Base-by-base conservation (phyloP, 768 basidiomycete species). In the Chalciporus sphaerocephalus region DNA sequence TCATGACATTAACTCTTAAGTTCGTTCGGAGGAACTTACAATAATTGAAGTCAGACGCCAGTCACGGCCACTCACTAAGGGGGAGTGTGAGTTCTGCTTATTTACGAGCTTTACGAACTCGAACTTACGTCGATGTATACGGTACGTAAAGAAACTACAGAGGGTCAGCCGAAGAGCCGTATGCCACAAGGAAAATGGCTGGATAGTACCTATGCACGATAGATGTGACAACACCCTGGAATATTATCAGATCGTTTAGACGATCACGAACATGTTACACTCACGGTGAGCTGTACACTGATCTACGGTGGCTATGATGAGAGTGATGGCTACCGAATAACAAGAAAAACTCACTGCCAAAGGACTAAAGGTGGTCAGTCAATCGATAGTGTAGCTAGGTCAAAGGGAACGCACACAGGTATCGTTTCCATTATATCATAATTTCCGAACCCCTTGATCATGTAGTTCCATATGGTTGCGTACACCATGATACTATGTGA, bases 141-240 rank as follows among this genome's bases (percentile, higher is more conserved):
- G 66, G 46, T 70, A 64, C 2, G 68, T 61, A 40, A 72, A 69
- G 52, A 71, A 70, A 37, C 68, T 68, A 36, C 4, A 16, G 13
- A 21, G 34, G 5, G 22, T 47, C 16, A 52, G 42, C n/a, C 20
- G 28, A 22, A 25, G 2, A 36, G n/a, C n/a, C n/a, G n/a, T n/a
- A n/a, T n/a, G n/a, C n/a, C n/a, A 23, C 20, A 4, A 13, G 4
- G 24, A 18, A 1, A 1, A 11, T 17, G 6, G 23, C 1, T 18
- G 6, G 18, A 30, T 40, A 67, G 25, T 47, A 77, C 75, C 76
- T 73, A 47, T 79, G 76, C 4, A 79, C 76, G 18, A 76, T 63
- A 40, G 76, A 70, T 0, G 76, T 78, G 21, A 76, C 58, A 21
- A 72, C 53, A 1, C 74, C 76, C 75, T 52, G 68, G 68, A 64